Conservation (phyloP, 2,329 filamentous ascomycete species). For the Epicoccum nigrum region DNA sequence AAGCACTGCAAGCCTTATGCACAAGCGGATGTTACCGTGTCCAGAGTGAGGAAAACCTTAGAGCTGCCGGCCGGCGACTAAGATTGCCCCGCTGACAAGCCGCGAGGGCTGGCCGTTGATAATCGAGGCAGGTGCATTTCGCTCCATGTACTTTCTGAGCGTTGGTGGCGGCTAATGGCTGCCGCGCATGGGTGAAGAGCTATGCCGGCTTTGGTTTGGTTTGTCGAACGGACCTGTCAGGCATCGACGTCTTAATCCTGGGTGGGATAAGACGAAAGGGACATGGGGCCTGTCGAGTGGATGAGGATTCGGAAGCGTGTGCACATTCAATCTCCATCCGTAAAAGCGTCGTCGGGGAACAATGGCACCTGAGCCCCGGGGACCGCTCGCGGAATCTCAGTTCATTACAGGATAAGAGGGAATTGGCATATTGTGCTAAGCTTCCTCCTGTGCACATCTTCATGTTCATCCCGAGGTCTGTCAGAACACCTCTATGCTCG, state of each 20-base stretch:
- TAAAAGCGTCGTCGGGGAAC: slow-evolving; percentile 29
- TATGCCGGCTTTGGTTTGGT: slow-evolving; percentile 34
- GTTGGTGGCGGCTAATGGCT: slow-evolving; percentile 40
- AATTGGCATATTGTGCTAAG: slow-evolving; percentile 25
- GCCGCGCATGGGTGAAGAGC: slow-evolving; percentile 31
- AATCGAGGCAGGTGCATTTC: slow-evolving; percentile 21
- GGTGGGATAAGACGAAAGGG: slow-evolving; percentile 27
- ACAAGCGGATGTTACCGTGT: slow-evolving; percentile 14
- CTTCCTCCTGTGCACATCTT: slow-evolving; percentile 20
- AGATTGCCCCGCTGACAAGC: slow-evolving; percentile 16
- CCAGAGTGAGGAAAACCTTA: slow-evolving; percentile 1
- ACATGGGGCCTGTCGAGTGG: slow-evolving; percentile 25
- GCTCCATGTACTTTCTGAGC: slow-evolving; percentile 30
- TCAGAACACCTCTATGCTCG: slow-evolving; percentile 22
- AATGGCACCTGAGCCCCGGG: slow-evolving; percentile 30
- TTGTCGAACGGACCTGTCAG: slow-evolving; percentile 32
- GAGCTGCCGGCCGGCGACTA: slow-evolving; percentile 14
- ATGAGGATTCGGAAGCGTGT: slow-evolving; percentile 28
- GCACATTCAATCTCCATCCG: slow-evolving; percentile 28
- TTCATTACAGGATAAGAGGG: slow-evolving; percentile 16
- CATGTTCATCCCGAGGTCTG: too few species aligned
- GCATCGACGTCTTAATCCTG: slow-evolving; percentile 23
- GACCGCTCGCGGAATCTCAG: slow-evolving; percentile 18
- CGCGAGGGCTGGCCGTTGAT: slow-evolving; percentile 24
- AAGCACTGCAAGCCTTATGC: slow-evolving; percentile 7